Evolutionary conservation across 2,329 filamentous ascomycete genomes (phyloP).

Genomic region (Botryosphaeria dothidea): DNA sequence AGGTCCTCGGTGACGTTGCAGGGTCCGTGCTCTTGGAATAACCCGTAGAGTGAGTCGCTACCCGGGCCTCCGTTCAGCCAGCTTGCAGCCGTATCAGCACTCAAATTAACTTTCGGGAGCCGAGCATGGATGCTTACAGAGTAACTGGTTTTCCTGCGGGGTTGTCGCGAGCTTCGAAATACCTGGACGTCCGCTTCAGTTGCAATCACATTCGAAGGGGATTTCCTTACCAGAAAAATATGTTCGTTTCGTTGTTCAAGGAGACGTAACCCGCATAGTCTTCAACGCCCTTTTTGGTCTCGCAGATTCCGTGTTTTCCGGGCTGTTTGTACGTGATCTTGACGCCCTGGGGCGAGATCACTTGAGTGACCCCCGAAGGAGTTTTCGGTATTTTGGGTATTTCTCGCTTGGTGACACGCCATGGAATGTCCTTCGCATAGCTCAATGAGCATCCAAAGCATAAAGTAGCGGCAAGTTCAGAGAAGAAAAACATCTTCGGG

Average conservation of each 20-base stretch:
- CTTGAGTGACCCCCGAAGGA: slow-evolving; percentile 36
- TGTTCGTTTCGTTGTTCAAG: slow-evolving; percentile 36
- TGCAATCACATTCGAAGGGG: background rate
- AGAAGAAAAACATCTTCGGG: too few relatives aligned
- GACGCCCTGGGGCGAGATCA: background rate
- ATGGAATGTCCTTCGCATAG: background rate
- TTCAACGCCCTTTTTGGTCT: slow-evolving; percentile 31
- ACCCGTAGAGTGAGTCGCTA: slow-evolving; percentile 43
- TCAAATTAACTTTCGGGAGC: rapidly evolving
- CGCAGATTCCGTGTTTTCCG: slow-evolving; percentile 44
- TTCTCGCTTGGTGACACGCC: background rate
- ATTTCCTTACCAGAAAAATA: slow-evolving; percentile 43
- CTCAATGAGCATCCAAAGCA: background rate
- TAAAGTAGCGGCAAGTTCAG: background rate
- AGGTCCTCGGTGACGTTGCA: slow-evolving; percentile 45
- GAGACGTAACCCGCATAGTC: slow-evolving; percentile 41
- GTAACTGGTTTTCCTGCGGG: background rate
- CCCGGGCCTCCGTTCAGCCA: slow-evolving; percentile 40
- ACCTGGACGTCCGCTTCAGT: background rate
- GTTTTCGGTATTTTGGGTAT: background rate
- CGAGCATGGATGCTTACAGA: background rate
- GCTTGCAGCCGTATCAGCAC: background rate
- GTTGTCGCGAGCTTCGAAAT: background rate
- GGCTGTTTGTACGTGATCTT: background rate
- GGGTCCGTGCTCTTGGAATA: slow-evolving; percentile 41